Evolutionary conservation across 1,284 basidiomycete species (phyloP).

Genomic region (Ceraceosorus guamensis): DNA sequence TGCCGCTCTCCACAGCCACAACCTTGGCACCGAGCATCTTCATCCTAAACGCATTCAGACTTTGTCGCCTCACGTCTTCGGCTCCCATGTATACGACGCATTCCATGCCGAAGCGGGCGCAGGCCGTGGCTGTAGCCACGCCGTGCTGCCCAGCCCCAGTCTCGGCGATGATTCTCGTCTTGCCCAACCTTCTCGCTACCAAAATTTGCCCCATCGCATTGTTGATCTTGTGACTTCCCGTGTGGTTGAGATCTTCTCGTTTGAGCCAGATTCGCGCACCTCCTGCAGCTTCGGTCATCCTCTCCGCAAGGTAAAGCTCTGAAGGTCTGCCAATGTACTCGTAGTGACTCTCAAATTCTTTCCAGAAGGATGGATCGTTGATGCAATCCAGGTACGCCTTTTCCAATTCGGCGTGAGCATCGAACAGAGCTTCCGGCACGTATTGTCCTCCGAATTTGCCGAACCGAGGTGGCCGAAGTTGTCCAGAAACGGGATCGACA

Average conservation of each 20-base stretch:
- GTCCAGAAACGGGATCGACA: constrained; percentile 23
- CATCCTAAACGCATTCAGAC: constrained; percentile 95
- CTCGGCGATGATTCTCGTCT: constrained; percentile 95
- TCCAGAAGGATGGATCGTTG: constrained; percentile 82
- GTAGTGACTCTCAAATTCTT: constrained; percentile 81
- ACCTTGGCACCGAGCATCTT: constrained; percentile 85
- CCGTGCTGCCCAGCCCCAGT: constrained; percentile 98
- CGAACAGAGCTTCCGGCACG: constrained; percentile 87
- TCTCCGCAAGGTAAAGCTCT: constrained; percentile 66
- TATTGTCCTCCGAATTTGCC: constrained; percentile 96
- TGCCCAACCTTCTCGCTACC: constrained; percentile 82
- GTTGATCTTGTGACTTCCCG: constrained; percentile 49
- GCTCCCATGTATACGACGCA: constrained; percentile 97
- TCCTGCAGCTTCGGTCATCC: constrained; percentile 67
- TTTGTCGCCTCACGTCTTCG: constrained; percentile 93
- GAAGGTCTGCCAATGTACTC: constrained; percentile 78
- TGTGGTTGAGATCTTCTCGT: constrained; percentile 72
- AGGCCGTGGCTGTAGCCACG: constrained; percentile 95
- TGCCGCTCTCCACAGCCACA: constrained; percentile 84
- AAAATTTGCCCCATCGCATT: constrained; percentile 58
- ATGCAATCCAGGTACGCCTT: constrained; percentile 79
- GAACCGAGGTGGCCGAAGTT: constrained; percentile 64
- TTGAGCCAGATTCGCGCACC: constrained; percentile 97
- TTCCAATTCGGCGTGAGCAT: constrained; percentile 83
- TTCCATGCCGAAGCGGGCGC: constrained; percentile 90